These are phyloP conservation scores for Mimosa bimucronata DNA, from an alignment of 306 rosid species.

Conservation along the genomic window DNA sequence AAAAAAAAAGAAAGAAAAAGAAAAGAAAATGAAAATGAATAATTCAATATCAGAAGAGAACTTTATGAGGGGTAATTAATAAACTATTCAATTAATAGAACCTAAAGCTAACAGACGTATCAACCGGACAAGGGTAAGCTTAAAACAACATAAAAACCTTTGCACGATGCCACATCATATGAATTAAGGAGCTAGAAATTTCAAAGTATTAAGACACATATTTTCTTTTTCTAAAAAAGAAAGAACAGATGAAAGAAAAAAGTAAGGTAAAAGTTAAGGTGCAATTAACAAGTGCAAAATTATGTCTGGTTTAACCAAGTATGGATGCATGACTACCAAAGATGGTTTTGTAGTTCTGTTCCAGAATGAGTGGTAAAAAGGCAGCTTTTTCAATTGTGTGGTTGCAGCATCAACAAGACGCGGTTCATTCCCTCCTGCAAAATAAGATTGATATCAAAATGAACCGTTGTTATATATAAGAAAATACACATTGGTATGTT, in stretches of 20 bases:
- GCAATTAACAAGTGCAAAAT: slow-evolving; percentile 14
- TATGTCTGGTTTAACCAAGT: slow-evolving; percentile 10
- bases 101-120: neutral
- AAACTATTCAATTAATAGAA: slow-evolving; percentile 3
- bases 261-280: slow-evolving; percentile 14
- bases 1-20: no score
- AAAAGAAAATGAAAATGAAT: neutral
- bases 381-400: slow-evolving; percentile 80
- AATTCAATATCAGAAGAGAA: slow-evolving; percentile 19
- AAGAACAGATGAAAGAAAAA: slow-evolving; percentile 20
- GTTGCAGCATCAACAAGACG: slow-evolving; percentile 90
- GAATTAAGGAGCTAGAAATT: neutral
- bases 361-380: slow-evolving; percentile 99
- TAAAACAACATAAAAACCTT: slow-evolving; percentile 5
- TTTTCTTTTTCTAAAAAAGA: neutral
- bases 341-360: slow-evolving; percentile 95
- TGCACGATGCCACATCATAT: neutral
- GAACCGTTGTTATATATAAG: neutral
- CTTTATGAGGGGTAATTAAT: slow-evolving; percentile 12
- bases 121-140: slow-evolving; percentile 2
- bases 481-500: neutral
- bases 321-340: slow-evolving; percentile 59
- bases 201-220: neutral
- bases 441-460: slow-evolving; percentile 25
- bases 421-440: slow-evolving; percentile 86